A percentile compares a stretch with the other conserved stretches of the same genome.
These are phyloP conservation scores for Pseudopyricularia cyperi DNA, from an alignment of 2,329 filamentous ascomycete species.

Conservation along the genomic window DNA sequence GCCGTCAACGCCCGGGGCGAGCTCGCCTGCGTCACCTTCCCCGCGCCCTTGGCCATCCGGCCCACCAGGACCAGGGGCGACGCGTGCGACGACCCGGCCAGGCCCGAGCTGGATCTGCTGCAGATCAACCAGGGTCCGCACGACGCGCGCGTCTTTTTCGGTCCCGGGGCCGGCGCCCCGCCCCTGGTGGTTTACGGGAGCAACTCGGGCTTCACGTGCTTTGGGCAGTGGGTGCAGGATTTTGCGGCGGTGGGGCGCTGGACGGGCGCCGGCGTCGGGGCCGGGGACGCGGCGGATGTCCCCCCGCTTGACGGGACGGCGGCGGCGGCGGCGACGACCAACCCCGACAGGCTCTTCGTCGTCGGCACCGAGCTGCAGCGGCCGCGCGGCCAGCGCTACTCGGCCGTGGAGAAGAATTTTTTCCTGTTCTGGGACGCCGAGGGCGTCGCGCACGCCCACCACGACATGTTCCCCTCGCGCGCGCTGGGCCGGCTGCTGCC, in stretches of 20 bases:
- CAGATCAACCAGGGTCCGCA: constrained; percentile 37
- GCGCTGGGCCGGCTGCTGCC: constrained; percentile 29
- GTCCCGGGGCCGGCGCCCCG: constrained; percentile 20
- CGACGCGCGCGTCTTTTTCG: constrained; percentile 44
- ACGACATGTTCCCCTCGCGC: constrained; percentile 36
- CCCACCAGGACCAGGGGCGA: constrained; percentile 31
- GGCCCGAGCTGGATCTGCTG: constrained; percentile 20
- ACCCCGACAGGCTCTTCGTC: constrained; percentile 19
- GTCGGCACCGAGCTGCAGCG: constrained; percentile 36
- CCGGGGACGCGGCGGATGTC: background rate
- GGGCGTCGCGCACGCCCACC: constrained; percentile 34
- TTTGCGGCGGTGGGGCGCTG: constrained; percentile 35
- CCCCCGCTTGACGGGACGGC: constrained; percentile 15
- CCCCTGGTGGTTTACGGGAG: constrained; percentile 42
- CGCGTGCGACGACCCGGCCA: constrained; percentile 17
- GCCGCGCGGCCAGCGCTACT: constrained; percentile 23
- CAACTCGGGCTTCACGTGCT: constrained; percentile 39
- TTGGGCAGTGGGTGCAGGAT: constrained; percentile 43
- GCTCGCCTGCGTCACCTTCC: constrained; percentile 25
- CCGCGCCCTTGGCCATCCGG: constrained; percentile 29
- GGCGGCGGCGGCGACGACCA: constrained; percentile 24
- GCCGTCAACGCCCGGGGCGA: constrained; percentile 24
- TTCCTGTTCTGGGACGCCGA: constrained; percentile 45
- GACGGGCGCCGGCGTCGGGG: constrained; percentile 15
- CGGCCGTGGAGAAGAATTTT: constrained; percentile 45